Conservation (phyloP, 2,329 filamentous ascomycete genomes). For the Fusarium longipes region DNA sequence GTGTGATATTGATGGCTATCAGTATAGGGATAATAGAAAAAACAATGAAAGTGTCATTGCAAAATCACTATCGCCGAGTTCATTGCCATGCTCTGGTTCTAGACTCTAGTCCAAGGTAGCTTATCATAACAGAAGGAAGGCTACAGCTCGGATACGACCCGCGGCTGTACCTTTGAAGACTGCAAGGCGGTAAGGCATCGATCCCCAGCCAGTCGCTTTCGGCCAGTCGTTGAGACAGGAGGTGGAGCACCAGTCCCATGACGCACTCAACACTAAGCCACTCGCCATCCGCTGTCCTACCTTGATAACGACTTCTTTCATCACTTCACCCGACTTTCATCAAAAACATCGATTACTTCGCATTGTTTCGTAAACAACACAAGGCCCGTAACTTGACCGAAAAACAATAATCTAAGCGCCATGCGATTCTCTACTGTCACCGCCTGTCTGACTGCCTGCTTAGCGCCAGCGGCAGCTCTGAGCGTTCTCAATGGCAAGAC, state of each 20-base stretch:
- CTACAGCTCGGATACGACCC: constrained; percentile 24
- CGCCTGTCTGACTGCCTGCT: constrained; percentile 59
- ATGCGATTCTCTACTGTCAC: constrained; percentile 57
- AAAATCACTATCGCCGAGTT: constrained; percentile 6
- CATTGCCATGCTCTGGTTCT: constrained; percentile 9
- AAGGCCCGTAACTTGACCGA: not conserved
- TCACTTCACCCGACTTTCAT: constrained; percentile 29
- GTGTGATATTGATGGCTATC: too few species aligned
- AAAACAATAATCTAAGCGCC: constrained; percentile 9
- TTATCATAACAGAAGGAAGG: constrained; percentile 27
- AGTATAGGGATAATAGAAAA: not conserved
- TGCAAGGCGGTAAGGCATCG: constrained; percentile 46
- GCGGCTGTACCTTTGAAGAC: constrained; percentile 8
- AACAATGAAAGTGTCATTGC: constrained; percentile 2
- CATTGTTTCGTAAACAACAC: not conserved
- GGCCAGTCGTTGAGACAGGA: constrained; percentile 34
- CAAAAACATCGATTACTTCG: constrained; percentile 13
- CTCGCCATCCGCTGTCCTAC: constrained; percentile 42
- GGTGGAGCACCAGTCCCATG: constrained; percentile 51
- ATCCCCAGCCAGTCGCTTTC: constrained; percentile 27
- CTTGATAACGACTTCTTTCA: constrained; percentile 43
- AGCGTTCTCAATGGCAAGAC: constrained; percentile 55
- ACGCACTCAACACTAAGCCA: constrained; percentile 51
- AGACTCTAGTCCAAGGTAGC: constrained; percentile 9
- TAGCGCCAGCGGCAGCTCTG: constrained; percentile 58